These are phyloP conservation scores for Sporothrix phasma DNA, from an alignment of 2,329 filamentous ascomycete species.

Conservation along the genomic window DNA sequence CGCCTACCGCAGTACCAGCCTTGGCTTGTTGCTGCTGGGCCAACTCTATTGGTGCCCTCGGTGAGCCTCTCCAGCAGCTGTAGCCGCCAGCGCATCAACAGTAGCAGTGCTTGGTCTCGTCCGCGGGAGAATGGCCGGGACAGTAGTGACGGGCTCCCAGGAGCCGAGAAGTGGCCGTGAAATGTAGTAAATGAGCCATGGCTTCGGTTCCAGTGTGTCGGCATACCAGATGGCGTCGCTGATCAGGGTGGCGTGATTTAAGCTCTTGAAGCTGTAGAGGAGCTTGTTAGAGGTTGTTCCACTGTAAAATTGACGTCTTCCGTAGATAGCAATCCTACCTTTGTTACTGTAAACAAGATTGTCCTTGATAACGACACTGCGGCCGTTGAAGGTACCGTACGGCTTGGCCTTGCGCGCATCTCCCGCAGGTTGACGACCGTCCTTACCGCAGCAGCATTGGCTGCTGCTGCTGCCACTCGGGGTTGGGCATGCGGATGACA, in stretches of 20 bases:
- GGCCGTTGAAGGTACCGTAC: conserved; percentile 83
- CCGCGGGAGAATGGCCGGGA: conserved; percentile 50
- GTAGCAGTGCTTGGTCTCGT: neutral
- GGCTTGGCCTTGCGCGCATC: conserved; percentile 85
- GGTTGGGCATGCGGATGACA: conserved; percentile 69
- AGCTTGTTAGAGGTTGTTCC: neutral
- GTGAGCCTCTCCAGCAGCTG: conserved; percentile 13
- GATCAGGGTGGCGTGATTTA: conserved; percentile 81
- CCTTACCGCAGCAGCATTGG: conserved; percentile 43
- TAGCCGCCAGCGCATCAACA: conserved; percentile 15
- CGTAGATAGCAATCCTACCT: conserved; percentile 40
- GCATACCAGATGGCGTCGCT: conserved; percentile 81
- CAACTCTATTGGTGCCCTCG: neutral
- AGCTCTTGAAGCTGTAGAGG: conserved; percentile 64
- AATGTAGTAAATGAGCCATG: conserved; percentile 96
- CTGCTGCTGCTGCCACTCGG: conserved; percentile 36
- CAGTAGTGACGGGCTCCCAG: conserved; percentile 65
- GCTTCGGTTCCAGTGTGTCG: conserved; percentile 76
- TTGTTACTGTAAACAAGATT: conserved; percentile 91
- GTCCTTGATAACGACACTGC: conserved; percentile 91
- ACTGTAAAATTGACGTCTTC: neutral
- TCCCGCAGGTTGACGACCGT: conserved; percentile 63
- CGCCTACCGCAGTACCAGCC: conserved; percentile 28
- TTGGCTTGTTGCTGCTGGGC: conserved; percentile 10
- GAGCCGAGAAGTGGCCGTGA: conserved; percentile 76